Conservation (phyloP, 2,329 filamentous ascomycete genomes). For the Diaporthe sp. region DNA sequence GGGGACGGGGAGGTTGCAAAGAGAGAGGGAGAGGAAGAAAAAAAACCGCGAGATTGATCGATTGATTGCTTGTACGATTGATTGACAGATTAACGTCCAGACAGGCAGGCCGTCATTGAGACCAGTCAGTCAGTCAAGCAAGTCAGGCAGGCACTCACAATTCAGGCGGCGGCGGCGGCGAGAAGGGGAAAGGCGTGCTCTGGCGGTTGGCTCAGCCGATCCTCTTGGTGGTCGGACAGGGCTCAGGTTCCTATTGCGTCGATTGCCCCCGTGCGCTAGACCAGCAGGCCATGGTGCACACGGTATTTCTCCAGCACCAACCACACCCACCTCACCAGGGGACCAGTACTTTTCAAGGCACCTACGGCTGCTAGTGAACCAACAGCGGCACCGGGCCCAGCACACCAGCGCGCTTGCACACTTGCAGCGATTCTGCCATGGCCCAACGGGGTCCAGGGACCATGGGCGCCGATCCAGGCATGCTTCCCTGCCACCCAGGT, state of each 20-base stretch:
- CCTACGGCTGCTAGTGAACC: background rate
- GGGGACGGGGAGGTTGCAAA: background rate
- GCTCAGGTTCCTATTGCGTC: slow-evolving; percentile 28
- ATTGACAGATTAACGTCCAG: slow-evolving; percentile 15
- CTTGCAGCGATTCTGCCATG: slow-evolving; percentile 4
- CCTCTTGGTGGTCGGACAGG: slow-evolving; percentile 16
- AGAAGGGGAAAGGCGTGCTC: slow-evolving; percentile 26
- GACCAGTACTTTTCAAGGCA: background rate
- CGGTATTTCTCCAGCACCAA: slow-evolving; percentile 18
- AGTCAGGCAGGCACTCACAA: slow-evolving; percentile 12
- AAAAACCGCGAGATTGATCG: slow-evolving; percentile 12
- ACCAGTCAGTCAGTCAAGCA: slow-evolving; percentile 12
- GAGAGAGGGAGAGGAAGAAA: too few relatives aligned
- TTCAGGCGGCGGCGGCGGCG: slow-evolving; percentile 24
- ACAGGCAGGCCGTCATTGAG: slow-evolving; percentile 5
- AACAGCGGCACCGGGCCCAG: background rate
- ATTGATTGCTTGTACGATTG: slow-evolving; percentile 4
- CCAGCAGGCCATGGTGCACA: background rate
- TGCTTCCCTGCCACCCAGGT: slow-evolving; percentile 12
- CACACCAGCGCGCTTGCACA: background rate
- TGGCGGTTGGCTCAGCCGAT: slow-evolving; percentile 29
- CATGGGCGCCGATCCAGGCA: slow-evolving; percentile 11
- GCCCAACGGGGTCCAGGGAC: background rate
- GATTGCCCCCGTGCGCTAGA: slow-evolving; percentile 21
- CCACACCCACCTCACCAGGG: background rate